Conservation (phyloP, 768 basidiomycete species). For the Suillus subalutaceus region DNA sequence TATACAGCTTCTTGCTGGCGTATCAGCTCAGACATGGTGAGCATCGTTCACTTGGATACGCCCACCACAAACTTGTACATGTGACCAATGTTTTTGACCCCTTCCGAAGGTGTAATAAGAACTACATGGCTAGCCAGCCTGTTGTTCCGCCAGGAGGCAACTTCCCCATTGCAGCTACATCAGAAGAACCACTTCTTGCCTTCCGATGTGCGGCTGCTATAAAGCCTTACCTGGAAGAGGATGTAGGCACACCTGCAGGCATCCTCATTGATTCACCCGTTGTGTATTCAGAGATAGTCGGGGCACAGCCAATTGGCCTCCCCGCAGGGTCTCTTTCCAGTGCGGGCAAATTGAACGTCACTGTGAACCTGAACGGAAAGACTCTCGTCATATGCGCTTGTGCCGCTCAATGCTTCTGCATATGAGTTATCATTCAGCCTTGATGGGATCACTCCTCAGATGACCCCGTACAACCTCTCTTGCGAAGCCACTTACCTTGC, state of each 20-base stretch:
- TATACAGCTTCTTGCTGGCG: slow-evolving; percentile 18
- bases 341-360: slow-evolving; percentile 37
- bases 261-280: slow-evolving; percentile 58
- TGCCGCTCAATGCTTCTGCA: slow-evolving; percentile 55
- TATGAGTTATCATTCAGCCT: slow-evolving; percentile 54
- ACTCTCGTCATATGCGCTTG: slow-evolving; percentile 43
- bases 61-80: slow-evolving; percentile 2
- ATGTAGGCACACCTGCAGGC: slow-evolving; percentile 43
- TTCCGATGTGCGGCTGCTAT: slow-evolving; percentile 62
- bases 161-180: slow-evolving; percentile 43
- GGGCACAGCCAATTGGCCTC: slow-evolving; percentile 46
- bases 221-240: slow-evolving; percentile 61
- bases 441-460: slow-evolving; percentile 45
- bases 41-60: neutral
- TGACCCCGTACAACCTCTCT: slow-evolving; percentile 29
- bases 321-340: slow-evolving; percentile 19
- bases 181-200: slow-evolving; percentile 50
- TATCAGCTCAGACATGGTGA: slow-evolving; percentile 34
- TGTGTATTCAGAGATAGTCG: slow-evolving; percentile 48
- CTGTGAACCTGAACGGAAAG: slow-evolving; percentile 49
- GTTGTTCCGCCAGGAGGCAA: slow-evolving; percentile 52
- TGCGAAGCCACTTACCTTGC: slow-evolving; percentile 30
- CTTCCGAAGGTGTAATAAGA: slow-evolving; percentile 54
- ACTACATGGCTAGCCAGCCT: slow-evolving; percentile 49
- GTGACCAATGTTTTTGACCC: neutral